Evolutionary conservation across 345 rosid genomes (phyloP).

Genomic region (Excoecaria cochinchinensis): DNA sequence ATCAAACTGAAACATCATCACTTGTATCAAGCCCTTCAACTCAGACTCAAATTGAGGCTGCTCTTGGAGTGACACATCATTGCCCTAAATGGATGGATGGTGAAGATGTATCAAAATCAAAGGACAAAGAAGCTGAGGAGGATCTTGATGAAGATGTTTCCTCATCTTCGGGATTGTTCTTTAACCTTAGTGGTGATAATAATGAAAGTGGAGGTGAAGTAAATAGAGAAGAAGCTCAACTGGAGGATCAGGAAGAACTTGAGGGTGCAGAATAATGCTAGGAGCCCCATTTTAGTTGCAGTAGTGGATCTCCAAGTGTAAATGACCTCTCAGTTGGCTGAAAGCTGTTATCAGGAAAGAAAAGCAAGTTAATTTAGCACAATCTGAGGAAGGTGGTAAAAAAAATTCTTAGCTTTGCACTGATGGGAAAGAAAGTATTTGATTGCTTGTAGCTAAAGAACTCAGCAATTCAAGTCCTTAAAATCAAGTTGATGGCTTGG

Average conservation of each 20-base stretch:
- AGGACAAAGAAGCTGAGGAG: conserved; percentile 72
- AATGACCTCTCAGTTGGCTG: conserved; percentile 4
- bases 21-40: conserved; percentile 35
- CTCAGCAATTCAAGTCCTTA: background rate
- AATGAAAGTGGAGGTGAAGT: conserved; percentile 58
- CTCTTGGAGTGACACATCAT: conserved; percentile 52
- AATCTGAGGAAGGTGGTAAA: background rate
- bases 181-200: conserved; percentile 42
- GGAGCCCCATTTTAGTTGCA: background rate
- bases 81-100: conserved; percentile 85
- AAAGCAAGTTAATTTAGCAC: conserved; percentile 1
- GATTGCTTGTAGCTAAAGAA: background rate
- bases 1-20: conserved; percentile 19
- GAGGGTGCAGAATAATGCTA: conserved; percentile 54
- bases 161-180: conserved; percentile 65
- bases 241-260: conserved; percentile 93
- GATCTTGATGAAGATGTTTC: conserved; percentile 75
- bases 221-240: conserved; percentile 69
- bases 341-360: background rate
- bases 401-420: too few relatives aligned
- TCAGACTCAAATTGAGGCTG: conserved; percentile 37
- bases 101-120: conserved; percentile 31
- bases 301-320: background rate
- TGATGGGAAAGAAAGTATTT: too few relatives aligned
- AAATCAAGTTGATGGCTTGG: background rate